Evolutionary conservation across 768 basidiomycete genomes (phyloP), one percentile per base, ranked within the genome.

Genomic region (Amylocystis lapponica): DNA sequence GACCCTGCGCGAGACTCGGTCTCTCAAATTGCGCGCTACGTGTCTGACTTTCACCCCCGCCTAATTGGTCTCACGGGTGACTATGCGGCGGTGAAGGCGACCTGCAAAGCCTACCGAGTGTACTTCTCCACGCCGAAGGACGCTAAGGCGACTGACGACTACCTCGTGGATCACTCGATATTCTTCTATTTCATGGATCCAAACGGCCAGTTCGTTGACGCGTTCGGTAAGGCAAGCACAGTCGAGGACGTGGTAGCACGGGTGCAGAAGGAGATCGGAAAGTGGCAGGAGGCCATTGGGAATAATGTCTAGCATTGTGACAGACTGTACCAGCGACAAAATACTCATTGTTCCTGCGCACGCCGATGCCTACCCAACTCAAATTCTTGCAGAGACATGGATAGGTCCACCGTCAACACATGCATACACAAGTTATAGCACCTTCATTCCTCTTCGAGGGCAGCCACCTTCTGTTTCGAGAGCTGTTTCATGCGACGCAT

Each of bases 111-210:
- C 21, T 99, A 95, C 64, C 86, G 96, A 30, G 96, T 99, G 31
- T 99, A 99, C 66, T 99, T 99, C 71, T 96, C 92, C 5, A 97
- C 95, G 4, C 89, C 89, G 2, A 90, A 90, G 9, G 68, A 87
- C 55, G 86, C 92, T 2, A 83, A 90, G 55, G 78, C 85, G 13
- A 79, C 75, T 8, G 94, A 92, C 38, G 96, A 99, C 68, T 99
- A 98, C 62, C 79, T 99, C 33, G 96, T 99, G 26, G 96, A 98
- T 66, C 86, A 88, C 63, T 92, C 88, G 31, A 95, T 96, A 62
- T 97, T 92, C 66, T 88, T 99, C 53, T 99, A 99, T 66, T 76
- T 99, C 27, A 96, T 99, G 92, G 93, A 97, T 57, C 95, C 96
- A 2, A 64, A 81, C 4, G 96, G 95, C 2, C 74, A 85, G 57